Percentiles rank a stretch among this genome's conserved stretches.
Evolutionary conservation across 169 alveolate genomes (phyloP).

Genomic region (Blepharisma undulans): DNA sequence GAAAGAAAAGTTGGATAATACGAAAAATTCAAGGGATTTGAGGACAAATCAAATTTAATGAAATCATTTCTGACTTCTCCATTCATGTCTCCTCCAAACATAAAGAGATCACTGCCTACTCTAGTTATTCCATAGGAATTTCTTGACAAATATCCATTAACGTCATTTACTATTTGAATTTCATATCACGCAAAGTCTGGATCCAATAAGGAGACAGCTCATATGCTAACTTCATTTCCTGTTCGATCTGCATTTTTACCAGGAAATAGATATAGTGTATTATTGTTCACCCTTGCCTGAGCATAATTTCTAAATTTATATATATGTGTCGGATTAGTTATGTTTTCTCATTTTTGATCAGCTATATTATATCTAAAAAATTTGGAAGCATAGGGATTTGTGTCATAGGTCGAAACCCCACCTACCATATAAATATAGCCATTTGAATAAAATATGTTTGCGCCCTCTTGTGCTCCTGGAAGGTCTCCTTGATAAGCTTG

Average conservation of each 20-base stretch:
- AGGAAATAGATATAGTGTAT: background rate
- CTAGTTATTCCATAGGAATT: background rate
- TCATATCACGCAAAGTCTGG: background rate
- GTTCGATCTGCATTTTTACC: background rate
- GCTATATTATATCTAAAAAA: background rate
- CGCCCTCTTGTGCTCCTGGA: background rate
- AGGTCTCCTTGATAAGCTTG: background rate
- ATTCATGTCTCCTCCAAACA: background rate
- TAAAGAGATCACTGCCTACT: background rate
- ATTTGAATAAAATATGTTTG: background rate
- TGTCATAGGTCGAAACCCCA: background rate
- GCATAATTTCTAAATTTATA: background rate
- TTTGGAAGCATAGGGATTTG: background rate
- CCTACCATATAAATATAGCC: background rate
- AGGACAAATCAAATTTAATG: background rate
- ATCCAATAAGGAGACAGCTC: background rate
- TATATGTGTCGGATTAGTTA: background rate
- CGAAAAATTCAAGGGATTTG: background rate
- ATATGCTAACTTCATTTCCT: background rate
- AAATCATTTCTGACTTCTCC: background rate
- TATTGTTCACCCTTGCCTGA: background rate
- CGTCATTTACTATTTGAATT: background rate
- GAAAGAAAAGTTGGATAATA: background rate
- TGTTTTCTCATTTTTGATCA: background rate
- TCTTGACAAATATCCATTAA: background rate